phyloP scores from a whole-genome alignment of 2,329 filamentous ascomycete species.

The Paecilomyces dactylethromorphus region DNA sequence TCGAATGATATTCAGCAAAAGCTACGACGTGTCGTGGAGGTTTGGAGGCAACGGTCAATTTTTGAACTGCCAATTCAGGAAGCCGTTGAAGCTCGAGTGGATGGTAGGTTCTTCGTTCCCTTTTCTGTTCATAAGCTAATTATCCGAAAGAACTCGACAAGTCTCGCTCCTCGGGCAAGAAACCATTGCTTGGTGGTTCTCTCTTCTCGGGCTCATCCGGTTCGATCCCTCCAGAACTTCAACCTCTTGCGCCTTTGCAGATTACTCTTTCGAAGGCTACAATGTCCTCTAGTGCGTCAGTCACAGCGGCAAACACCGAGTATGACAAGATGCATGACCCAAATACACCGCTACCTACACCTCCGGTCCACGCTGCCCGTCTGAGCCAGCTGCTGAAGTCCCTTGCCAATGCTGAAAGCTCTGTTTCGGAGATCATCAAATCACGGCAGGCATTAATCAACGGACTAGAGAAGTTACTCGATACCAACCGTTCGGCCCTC shows the following conservation, averaged over 20 bases:
- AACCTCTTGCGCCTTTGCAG: conserved; percentile 67
- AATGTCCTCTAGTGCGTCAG: conserved; percentile 58
- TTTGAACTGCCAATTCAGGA: conserved; percentile 76
- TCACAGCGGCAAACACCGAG: conserved; percentile 69
- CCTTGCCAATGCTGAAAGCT: conserved; percentile 79
- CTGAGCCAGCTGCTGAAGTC: conserved; percentile 85
- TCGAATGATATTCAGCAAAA: conserved; percentile 82
- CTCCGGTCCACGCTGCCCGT: conserved; percentile 85
- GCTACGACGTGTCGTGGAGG: conserved; percentile 80
- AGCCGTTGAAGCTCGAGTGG: conserved; percentile 70
- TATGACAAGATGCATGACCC: conserved; percentile 78
- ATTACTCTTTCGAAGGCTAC: conserved; percentile 67
- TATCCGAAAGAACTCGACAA: conserved; percentile 49
- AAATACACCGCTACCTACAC: conserved; percentile 61
- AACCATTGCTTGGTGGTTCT: conserved; percentile 58
- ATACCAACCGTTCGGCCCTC: conserved; percentile 64
- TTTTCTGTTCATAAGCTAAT: conserved; percentile 4
- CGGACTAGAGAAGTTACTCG: conserved; percentile 75
- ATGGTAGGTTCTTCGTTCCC: conserved; percentile 50
- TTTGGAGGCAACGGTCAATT: conserved; percentile 82
- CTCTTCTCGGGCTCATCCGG: conserved; percentile 58
- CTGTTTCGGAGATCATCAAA: conserved; percentile 83
- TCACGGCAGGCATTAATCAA: conserved; percentile 70
- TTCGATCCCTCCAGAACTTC: conserved; percentile 67
- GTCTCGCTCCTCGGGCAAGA: conserved; percentile 45